Percentiles rank a stretch among this genome's conserved stretches.
Conservation (phyloP, 306 rosid species). For the Fragaria nilgerrensis region DNA sequence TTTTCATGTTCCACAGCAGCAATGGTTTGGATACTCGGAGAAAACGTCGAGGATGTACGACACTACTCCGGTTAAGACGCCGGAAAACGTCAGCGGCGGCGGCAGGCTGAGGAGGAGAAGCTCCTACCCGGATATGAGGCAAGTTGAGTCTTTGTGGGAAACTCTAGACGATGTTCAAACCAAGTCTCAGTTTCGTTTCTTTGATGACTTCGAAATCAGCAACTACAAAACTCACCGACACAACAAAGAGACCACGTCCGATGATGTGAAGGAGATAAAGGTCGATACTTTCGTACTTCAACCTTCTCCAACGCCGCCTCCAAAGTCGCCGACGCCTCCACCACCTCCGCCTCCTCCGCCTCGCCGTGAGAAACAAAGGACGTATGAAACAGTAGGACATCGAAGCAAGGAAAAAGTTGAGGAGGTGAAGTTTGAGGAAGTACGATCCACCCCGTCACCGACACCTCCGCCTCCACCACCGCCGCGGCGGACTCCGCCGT, state of each 20-base stretch:
- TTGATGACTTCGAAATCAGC: constrained; percentile 62
- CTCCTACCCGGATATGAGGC: constrained; percentile 88
- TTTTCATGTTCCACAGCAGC: constrained; percentile 34
- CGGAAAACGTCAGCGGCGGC: constrained; percentile 20
- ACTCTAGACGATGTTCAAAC: constrained; percentile 28
- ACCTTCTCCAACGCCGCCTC: constrained; percentile 24
- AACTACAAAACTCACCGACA: constrained; percentile 24
- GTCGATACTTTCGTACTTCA: constrained; percentile 46
- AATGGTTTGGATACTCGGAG: constrained; percentile 48
- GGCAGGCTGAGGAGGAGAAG: constrained; percentile 65
- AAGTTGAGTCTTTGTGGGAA: constrained; percentile 43
- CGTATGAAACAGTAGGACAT: constrained; percentile 12
- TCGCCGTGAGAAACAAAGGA: constrained; percentile 17
- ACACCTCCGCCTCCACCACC: constrained; percentile 45
- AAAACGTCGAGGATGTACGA: constrained; percentile 12
- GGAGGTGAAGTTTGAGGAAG: constrained; percentile 3
- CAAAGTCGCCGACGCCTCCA: constrained; percentile 39
- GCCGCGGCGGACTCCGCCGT: constrained; percentile 34
- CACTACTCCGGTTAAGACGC: constrained; percentile 14
- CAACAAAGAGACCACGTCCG: not conserved
- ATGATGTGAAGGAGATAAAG: constrained; percentile 53
- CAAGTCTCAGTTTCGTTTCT: constrained; percentile 50
- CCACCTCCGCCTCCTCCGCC: constrained; percentile 40
- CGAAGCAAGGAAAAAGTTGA: constrained; percentile 2
- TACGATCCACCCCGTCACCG: constrained; percentile 30